Evolutionary conservation across 1,284 basidiomycete species (phyloP).

Genomic region (Pseudozyma flocculosa): DNA sequence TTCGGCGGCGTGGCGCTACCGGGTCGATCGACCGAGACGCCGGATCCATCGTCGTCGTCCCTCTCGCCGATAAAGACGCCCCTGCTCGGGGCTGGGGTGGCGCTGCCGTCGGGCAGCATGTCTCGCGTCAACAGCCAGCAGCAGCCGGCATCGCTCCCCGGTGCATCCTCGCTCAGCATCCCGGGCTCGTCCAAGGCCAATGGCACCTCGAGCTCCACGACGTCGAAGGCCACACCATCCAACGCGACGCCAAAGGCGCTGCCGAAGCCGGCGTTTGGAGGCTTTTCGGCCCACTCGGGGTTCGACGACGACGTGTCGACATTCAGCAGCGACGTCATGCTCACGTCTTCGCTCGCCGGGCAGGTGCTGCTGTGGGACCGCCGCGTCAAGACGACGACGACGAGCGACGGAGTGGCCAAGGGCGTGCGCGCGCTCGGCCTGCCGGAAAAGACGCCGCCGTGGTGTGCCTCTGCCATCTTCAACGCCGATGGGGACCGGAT

Average conservation of each 20-base stretch:
- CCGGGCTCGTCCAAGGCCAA: slow-evolving; percentile 2
- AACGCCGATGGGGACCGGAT: slow-evolving; percentile 82
- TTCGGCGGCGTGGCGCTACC: not conserved
- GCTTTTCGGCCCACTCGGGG: slow-evolving; percentile 39
- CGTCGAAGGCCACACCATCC: slow-evolving; percentile 2
- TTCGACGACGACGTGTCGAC: slow-evolving; percentile 50
- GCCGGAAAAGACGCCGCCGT: slow-evolving; percentile 87
- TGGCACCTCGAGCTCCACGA: no score
- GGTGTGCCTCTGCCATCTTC: slow-evolving; percentile 77
- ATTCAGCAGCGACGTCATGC: slow-evolving; percentile 79
- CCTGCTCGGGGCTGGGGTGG: not conserved
- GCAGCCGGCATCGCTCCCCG: not conserved
- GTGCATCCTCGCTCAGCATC: no score
- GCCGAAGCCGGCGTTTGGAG: slow-evolving; percentile 51
- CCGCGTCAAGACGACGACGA: slow-evolving; percentile 63
- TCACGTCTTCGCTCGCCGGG: slow-evolving; percentile 89
- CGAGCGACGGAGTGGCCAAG: slow-evolving; percentile 59
- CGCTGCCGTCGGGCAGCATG: not conserved
- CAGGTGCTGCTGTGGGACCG: slow-evolving; percentile 90
- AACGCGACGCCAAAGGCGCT: slow-evolving; percentile 18
- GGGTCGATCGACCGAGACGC: not conserved
- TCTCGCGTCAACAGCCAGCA: not conserved
- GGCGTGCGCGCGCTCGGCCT: slow-evolving; percentile 82
- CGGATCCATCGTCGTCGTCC: not conserved
- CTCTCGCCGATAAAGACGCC: not conserved